Evolutionary conservation across 2,329 filamentous ascomycete species (phyloP).

Genomic region (Madurella fahalii): DNA sequence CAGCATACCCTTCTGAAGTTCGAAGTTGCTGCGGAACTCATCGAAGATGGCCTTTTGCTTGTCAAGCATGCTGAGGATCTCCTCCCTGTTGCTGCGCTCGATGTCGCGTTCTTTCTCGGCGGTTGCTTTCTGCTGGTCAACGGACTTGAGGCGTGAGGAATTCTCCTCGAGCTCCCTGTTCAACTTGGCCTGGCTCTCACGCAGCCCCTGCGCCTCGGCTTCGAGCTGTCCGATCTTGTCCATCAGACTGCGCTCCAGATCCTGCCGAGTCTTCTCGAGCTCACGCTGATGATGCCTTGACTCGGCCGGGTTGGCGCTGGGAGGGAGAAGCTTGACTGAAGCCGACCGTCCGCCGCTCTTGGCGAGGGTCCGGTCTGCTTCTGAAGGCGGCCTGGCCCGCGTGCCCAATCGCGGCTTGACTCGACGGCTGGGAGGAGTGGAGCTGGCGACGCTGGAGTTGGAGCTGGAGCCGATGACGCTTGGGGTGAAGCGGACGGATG

Average conservation of each 20-base stretch:
- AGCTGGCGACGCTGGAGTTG: conserved; percentile 15
- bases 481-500: conserved; percentile 27
- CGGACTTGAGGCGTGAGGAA: conserved; percentile 30
- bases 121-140: conserved; percentile 31
- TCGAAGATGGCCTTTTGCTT: conserved; percentile 35
- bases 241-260: conserved; percentile 29
- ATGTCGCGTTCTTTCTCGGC: conserved; percentile 27
- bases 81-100: conserved; percentile 24
- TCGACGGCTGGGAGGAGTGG: conserved; percentile 13
- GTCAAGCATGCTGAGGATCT: conserved; percentile 32
- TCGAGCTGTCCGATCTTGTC: conserved; percentile 36
- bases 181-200: conserved; percentile 30
- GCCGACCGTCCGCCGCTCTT: conserved; percentile 18
- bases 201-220: conserved; percentile 32
- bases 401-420: conserved; percentile 19
- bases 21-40: conserved; percentile 35
- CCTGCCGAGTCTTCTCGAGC: conserved; percentile 16
- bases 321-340: conserved; percentile 22
- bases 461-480: conserved; percentile 25
- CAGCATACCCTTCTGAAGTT: conserved; percentile 33
- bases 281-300: conserved; percentile 20
- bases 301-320: conserved; percentile 15
- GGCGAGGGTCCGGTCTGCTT: conserved; percentile 18
- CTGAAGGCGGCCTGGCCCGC: conserved; percentile 13
- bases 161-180: conserved; percentile 30